These are phyloP conservation scores for Boletus subcaerulescens DNA, from an alignment of 768 basidiomycete species.

Conservation along the genomic window DNA sequence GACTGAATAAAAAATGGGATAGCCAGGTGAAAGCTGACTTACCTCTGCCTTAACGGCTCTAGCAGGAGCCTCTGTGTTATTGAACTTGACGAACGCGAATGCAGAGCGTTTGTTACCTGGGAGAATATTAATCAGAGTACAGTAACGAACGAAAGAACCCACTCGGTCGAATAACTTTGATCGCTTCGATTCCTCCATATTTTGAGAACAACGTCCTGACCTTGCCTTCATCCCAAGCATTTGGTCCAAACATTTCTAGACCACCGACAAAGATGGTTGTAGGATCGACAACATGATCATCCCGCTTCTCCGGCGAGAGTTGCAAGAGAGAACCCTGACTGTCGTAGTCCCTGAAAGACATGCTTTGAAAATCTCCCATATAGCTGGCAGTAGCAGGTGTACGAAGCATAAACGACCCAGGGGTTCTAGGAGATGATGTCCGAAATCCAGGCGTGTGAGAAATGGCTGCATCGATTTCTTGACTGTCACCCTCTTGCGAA, in stretches of 20 bases:
- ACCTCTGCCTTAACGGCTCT: conserved; percentile 69
- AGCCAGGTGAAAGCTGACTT: not conserved
- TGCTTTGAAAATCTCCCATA: conserved; percentile 32
- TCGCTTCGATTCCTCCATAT: conserved; percentile 62
- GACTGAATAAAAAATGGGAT: conserved; percentile 1
- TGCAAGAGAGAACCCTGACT: conserved; percentile 18
- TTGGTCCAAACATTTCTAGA: conserved; percentile 59
- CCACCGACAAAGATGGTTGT: conserved; percentile 77
- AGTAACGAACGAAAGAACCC: conserved; percentile 22
- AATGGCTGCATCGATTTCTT: conserved; percentile 37
- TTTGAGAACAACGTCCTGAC: conserved; percentile 56
- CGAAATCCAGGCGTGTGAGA: conserved; percentile 45
- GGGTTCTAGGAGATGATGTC: conserved; percentile 47
- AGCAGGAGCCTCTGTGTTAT: conserved; percentile 59
- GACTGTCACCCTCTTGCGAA: conserved; percentile 25
- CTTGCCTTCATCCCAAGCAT: conserved; percentile 67
- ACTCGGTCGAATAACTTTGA: conserved; percentile 69
- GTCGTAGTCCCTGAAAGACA: conserved; percentile 23
- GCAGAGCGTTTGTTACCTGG: conserved; percentile 62
- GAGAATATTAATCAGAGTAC: not conserved
- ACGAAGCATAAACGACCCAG: conserved; percentile 45
- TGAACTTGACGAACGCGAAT: conserved; percentile 77
- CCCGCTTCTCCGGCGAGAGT: conserved; percentile 23
- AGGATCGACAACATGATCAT: conserved; percentile 54
- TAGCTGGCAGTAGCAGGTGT: conserved; percentile 45